phyloP scores from a whole-genome alignment of 495 filamentous ascomycete genomes.

The Hypomontagnella submonticulosa region DNA sequence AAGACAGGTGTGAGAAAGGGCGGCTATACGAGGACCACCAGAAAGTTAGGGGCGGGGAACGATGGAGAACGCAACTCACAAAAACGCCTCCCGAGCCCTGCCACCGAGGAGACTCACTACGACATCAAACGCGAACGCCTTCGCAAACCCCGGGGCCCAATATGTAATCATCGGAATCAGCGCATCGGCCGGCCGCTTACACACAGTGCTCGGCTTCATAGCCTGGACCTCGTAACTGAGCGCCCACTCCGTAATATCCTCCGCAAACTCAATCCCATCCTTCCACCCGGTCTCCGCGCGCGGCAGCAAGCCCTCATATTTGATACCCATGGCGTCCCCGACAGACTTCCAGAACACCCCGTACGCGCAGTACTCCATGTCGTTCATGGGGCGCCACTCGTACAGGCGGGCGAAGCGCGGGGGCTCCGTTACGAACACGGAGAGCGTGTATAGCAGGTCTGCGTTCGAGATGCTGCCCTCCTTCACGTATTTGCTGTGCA shows the following conservation, averaged over 20 bases:
- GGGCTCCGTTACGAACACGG: conserved; percentile 70
- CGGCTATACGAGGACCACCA: background rate
- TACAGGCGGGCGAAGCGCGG: conserved; percentile 65
- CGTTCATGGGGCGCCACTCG: conserved; percentile 72
- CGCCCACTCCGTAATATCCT: conserved; percentile 71
- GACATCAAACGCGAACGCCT: conserved; percentile 60
- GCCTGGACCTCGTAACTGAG: conserved; percentile 63
- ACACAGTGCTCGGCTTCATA: conserved; percentile 58
- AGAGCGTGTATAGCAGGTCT: conserved; percentile 75
- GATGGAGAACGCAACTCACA: conserved; percentile 60
- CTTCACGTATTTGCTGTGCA: conserved; percentile 69
- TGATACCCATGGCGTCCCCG: conserved; percentile 70
- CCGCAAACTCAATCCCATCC: conserved; percentile 73
- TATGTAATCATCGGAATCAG: conserved; percentile 69
- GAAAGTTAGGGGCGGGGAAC: background rate
- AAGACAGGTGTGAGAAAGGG: background rate
- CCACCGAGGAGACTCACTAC: conserved; percentile 72
- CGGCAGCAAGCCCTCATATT: conserved; percentile 54
- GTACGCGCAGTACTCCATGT: conserved; percentile 72
- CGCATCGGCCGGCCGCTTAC: conserved; percentile 58
- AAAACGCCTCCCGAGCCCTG: conserved; percentile 70
- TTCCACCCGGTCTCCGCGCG: conserved; percentile 55
- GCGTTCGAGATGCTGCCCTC: conserved; percentile 69
- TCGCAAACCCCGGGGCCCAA: conserved; percentile 62
- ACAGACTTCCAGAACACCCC: conserved; percentile 73